A percentile compares a stretch with the other conserved stretches of the same genome.
Evolutionary conservation across 202 grass and related monocot genomes (phyloP).

Genomic region (Hordeum pubiflorum): DNA sequence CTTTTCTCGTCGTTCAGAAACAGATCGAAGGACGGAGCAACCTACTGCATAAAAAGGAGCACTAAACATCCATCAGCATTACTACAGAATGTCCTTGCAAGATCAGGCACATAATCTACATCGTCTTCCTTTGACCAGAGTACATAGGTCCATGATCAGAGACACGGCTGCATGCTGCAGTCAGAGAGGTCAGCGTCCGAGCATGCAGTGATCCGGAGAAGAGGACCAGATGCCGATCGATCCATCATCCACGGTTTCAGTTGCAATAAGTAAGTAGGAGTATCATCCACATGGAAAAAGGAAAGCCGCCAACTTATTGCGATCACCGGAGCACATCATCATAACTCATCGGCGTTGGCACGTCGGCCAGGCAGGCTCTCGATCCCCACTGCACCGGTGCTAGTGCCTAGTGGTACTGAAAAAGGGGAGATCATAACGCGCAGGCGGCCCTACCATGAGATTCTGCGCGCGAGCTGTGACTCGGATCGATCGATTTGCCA

Average conservation of each 20-base stretch:
- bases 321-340: background rate
- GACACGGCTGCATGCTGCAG: background rate
- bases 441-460: conserved; percentile 2
- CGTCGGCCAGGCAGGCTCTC: background rate
- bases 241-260: background rate
- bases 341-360: conserved; percentile 8
- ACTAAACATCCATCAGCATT: background rate
- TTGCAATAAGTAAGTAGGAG: background rate
- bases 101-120: background rate
- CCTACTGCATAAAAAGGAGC: background rate
- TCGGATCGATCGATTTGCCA: background rate
- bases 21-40: background rate
- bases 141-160: background rate
- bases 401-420: background rate
- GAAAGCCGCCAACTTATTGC: conserved; percentile 28
- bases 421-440: conserved; percentile 10
- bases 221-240: background rate
- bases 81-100: background rate
- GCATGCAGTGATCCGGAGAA: background rate
- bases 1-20: background rate
- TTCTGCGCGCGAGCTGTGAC: background rate
- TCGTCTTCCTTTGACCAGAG: conserved; percentile 5
- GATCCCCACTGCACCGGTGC: conserved; percentile 8
- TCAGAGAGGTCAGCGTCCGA: background rate
- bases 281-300: conserved; percentile 16